phyloP scores from a whole-genome alignment of 345 rosid genomes.

The Gossypium stocksii region DNA sequence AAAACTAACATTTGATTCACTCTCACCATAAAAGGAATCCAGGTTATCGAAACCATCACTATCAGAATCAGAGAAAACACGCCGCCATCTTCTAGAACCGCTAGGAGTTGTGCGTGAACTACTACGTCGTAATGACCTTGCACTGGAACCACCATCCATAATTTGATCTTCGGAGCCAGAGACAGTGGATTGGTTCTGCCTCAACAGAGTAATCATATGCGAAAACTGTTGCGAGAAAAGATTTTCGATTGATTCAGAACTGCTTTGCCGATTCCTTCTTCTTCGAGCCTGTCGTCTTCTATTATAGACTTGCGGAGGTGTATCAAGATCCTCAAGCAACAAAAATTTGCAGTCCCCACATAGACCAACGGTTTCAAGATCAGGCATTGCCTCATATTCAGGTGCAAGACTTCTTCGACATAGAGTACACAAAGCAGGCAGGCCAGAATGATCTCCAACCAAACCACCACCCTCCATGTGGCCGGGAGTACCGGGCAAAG shows the following conservation, averaged over 20 bases:
- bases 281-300: constrained; percentile 33
- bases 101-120: constrained; percentile 53
- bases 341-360: constrained; percentile 84
- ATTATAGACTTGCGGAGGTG: constrained; percentile 37
- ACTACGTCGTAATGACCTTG: constrained; percentile 31
- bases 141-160: constrained; percentile 35
- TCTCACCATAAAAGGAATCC: constrained; percentile 55
- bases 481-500: constrained; percentile 8
- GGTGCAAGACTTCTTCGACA: constrained; percentile 50
- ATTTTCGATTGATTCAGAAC: constrained; percentile 61
- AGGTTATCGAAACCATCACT: constrained; percentile 61
- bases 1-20: constrained; percentile 58
- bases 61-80: constrained; percentile 62
- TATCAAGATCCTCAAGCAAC: constrained; percentile 61
- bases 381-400: constrained; percentile 36
- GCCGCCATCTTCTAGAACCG: constrained; percentile 65
- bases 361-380: constrained; percentile 38
- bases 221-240: constrained; percentile 53
- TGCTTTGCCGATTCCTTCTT: constrained; percentile 51
- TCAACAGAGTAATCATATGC: constrained; percentile 43
- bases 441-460: constrained; percentile 25
- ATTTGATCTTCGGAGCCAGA: constrained; percentile 39
- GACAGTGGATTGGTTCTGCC: constrained; percentile 47
- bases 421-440: constrained; percentile 43
- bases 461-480: constrained; percentile 23